phyloP scores from a whole-genome alignment of 805 yeast species.

The Metschnikowia kofuensis region DNA sequence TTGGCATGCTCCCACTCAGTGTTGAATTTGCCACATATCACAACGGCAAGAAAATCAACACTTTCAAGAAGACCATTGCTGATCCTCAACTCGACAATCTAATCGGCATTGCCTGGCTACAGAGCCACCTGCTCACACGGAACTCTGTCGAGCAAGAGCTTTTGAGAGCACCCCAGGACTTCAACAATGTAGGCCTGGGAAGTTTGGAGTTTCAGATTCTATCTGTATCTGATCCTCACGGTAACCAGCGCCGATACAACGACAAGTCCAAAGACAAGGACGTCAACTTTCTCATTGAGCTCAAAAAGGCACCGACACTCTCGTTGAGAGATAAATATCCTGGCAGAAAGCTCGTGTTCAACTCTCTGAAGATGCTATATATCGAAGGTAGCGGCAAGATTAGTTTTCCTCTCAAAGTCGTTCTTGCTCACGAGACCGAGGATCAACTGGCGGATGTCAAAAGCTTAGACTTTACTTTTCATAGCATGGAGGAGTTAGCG shows the following conservation, averaged over 20 bases:
- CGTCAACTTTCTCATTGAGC: slow-evolving; percentile 27
- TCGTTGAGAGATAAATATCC: slow-evolving; percentile 22
- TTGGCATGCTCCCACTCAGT: slow-evolving; percentile 72
- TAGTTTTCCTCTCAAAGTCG: slow-evolving; percentile 31
- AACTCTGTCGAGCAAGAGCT: slow-evolving; percentile 36
- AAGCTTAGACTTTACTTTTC: slow-evolving; percentile 25
- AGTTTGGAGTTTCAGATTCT: slow-evolving; percentile 33
- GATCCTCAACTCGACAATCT: slow-evolving; percentile 20
- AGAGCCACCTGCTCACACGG: slow-evolving; percentile 23
- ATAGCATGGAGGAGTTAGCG: slow-evolving; percentile 23
- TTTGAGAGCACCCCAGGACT: slow-evolving; percentile 24
- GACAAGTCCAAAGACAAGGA: slow-evolving; percentile 37
- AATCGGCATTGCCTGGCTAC: slow-evolving; percentile 31
- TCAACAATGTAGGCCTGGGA: slow-evolving; percentile 21
- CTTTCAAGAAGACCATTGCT: slow-evolving; percentile 24
- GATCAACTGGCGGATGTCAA: slow-evolving; percentile 22
- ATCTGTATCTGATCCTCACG: slow-evolving; percentile 32
- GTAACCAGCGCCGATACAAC: slow-evolving; percentile 32
- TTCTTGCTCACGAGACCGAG: slow-evolving; percentile 31
- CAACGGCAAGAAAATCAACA: slow-evolving; percentile 23
- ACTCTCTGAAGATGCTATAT: slow-evolving; percentile 29
- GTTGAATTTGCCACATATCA: slow-evolving; percentile 25
- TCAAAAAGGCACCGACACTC: slow-evolving; percentile 26
- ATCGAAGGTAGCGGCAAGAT: slow-evolving; percentile 14
- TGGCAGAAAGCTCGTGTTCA: slow-evolving; percentile 23